Base-by-base conservation (phyloP, 2,329 filamentous ascomycete species). In the Thelonectria blattea region DNA sequence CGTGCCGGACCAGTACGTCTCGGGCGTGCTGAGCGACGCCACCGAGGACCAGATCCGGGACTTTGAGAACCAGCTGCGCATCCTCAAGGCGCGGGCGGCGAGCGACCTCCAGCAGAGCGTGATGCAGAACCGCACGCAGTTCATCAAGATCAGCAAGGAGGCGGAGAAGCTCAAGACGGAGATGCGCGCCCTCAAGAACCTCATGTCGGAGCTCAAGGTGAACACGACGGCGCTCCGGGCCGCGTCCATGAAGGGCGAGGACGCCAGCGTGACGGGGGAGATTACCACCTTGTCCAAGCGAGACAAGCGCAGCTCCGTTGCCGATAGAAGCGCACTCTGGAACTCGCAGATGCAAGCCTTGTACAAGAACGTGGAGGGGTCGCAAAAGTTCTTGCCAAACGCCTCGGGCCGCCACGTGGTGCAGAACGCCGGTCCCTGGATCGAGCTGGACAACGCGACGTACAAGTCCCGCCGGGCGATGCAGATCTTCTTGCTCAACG, bases 131-230 rank as follows among this genome's bases (percentile, higher is more conserved):
- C 88, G 95, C 50, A 96, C 92, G 0, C 95, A 98, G 72, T 99
- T 99, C 73, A 98, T 99, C 82, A 96, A 96, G 77, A 98, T 99
- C 76, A 97, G 93, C 74, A 97, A 98, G 78, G 95, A 99, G 79
- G 95, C 96, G 2, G 95, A 99, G 78, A 97, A 97, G 79, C 86
- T 99, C 59, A 98, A 98, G 78, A 87, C 88, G 56, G 95, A 99
- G 76, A 98, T 99, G 95, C 87, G 92, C 53, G 91, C 91, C 7
- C 85, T 99, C 32, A 88, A 91, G 46, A 92, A 92, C 65, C 83
- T 98, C 53, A 97, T 99, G 90, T 89, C 92, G 2, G 95, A 99
- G 66, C 84, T 99, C 58, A 98, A 92, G 70, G 84, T 87, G 8
- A 92, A 93, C 61, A 90, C 88, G 1, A 88, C 84, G 17, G 88